Conservation (phyloP, 495 filamentous ascomycete genomes). For the Penicillium pulvis region DNA sequence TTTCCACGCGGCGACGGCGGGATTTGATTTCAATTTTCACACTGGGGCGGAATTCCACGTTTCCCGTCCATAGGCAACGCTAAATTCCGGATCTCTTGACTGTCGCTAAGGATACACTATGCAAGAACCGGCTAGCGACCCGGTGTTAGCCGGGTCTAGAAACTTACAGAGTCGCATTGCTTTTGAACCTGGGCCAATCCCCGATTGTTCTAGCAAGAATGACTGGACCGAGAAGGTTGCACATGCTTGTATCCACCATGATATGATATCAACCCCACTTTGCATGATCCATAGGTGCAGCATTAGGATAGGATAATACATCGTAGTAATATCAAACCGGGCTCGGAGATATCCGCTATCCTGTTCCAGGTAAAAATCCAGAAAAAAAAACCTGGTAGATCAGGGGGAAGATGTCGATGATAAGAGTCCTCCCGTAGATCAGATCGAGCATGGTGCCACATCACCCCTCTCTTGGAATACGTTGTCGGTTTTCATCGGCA, state of each 20-base stretch:
- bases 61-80: conserved; percentile 4
- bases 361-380: neutral
- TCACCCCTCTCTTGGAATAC: conserved; percentile 20
- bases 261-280: conserved; percentile 30
- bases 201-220: conserved; percentile 10
- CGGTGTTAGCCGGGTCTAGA: conserved; percentile 33
- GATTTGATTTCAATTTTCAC: neutral
- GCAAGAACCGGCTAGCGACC: conserved; percentile 25
- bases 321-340: neutral
- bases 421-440: conserved; percentile 10
- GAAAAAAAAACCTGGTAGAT: conserved; percentile 9
- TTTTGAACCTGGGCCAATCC: conserved; percentile 15
- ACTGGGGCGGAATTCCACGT: neutral
- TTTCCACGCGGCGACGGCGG: conserved; percentile 7
- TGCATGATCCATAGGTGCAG: conserved; percentile 6
- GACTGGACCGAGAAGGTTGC: conserved; percentile 19
- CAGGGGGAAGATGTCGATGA: conserved; percentile 1
- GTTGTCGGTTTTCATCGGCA: conserved; percentile 28
- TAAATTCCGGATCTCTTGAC: neutral
- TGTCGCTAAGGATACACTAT: conserved; percentile 22
- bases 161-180: conserved; percentile 37
- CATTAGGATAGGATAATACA: conserved; percentile 1
- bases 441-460: conserved; percentile 16
- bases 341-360: conserved; percentile 8
- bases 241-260: conserved; percentile 24